Percentiles rank a stretch among this genome's conserved stretches.
Evolutionary conservation across 2,329 filamentous ascomycete genomes (phyloP).

Genomic region (Grosmannia serpens): DNA sequence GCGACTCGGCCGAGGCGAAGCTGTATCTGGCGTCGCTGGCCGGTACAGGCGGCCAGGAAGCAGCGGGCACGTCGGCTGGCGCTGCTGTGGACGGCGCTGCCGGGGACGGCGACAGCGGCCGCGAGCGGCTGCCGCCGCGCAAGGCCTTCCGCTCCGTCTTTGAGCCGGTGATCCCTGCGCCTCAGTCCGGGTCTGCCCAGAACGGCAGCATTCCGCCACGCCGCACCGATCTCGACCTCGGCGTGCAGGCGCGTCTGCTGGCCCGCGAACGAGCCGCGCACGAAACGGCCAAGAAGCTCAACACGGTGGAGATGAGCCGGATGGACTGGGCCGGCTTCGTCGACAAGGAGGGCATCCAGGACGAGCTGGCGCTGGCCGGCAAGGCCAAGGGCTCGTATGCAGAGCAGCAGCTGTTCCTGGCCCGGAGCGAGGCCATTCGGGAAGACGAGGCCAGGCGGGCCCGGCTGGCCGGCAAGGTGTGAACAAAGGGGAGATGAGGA

Average conservation of each 20-base stretch:
- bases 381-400: conserved; percentile 54
- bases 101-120: conserved; percentile 16
- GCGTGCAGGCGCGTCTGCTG: conserved; percentile 39
- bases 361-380: conserved; percentile 54
- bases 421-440: conserved; percentile 49
- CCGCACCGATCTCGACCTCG: conserved; percentile 47
- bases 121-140: conserved; percentile 32
- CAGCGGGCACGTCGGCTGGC: too few relatives aligned
- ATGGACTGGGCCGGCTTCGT: conserved; percentile 66
- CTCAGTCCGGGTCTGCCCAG: not conserved
- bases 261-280: conserved; percentile 28
- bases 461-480: conserved; percentile 29
- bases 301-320: conserved; percentile 59
- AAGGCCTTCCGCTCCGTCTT: conserved; percentile 51
- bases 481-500: conserved; percentile 1
- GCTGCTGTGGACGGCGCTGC: conserved; percentile 1
- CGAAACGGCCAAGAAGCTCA: conserved; percentile 51
- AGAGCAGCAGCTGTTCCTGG: conserved; percentile 52
- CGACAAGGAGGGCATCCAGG: conserved; percentile 58
- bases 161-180: conserved; percentile 34
- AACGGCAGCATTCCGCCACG: conserved; percentile 18
- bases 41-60: not conserved
- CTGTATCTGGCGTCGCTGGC: conserved; percentile 46
- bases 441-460: conserved; percentile 48
- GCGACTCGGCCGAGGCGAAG: conserved; percentile 54